These are phyloP conservation scores for Pseudogymnoascus sp. DNA, from an alignment of 2,329 filamentous ascomycete species.

Conservation along the genomic window DNA sequence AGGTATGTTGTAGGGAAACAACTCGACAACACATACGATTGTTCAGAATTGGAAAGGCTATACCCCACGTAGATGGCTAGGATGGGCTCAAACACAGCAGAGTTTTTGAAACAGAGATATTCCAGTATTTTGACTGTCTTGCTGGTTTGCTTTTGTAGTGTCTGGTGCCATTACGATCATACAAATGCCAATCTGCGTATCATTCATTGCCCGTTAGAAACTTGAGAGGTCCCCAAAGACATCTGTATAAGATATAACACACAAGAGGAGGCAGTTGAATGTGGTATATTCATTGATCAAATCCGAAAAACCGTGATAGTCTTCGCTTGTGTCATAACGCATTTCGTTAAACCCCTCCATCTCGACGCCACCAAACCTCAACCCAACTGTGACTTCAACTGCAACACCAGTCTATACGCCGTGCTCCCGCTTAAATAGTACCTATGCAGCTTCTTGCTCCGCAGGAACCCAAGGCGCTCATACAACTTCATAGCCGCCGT, in stretches of 20 bases:
- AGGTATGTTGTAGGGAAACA: conserved; percentile 26
- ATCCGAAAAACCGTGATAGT: background rate
- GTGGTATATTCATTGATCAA: background rate
- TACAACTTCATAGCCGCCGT: conserved; percentile 85
- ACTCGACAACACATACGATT: background rate
- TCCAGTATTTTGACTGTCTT: background rate
- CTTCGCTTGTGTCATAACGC: conserved; percentile 1
- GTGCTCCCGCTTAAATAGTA: conserved; percentile 97
- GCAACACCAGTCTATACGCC: conserved; percentile 79
- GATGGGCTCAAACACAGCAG: background rate
- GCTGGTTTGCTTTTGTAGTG: background rate
- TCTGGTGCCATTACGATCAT: background rate
- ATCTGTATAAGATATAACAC: background rate
- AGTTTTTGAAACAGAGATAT: background rate
- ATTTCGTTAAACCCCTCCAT: background rate
- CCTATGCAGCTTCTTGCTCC: conserved; percentile 85
- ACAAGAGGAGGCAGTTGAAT: background rate
- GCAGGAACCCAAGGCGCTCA: conserved; percentile 82
- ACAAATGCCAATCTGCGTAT: background rate
- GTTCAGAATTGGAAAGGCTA: background rate
- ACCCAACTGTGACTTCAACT: conserved; percentile 22
- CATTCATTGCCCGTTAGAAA: background rate
- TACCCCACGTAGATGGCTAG: background rate
- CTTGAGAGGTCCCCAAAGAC: background rate
- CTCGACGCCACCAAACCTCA: background rate